These are phyloP conservation scores for Pseudogymnoascus sp. DNA, from an alignment of 2,329 filamentous ascomycete species.

Conservation along the genomic window DNA sequence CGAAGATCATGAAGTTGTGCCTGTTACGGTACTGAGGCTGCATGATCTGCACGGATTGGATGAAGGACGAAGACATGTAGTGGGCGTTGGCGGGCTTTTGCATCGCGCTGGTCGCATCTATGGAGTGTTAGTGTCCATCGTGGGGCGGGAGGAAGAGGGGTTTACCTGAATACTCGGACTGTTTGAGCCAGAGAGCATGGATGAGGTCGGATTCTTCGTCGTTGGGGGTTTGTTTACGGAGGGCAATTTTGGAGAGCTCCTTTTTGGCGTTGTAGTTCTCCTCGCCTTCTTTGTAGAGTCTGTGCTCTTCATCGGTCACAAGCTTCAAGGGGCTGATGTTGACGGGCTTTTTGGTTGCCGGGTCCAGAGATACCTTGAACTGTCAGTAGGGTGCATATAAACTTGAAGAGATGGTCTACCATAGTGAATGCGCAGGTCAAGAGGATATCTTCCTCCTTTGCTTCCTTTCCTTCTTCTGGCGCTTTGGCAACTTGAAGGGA, in stretches of 20 bases:
- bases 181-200: constrained; percentile 60
- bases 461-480: constrained; percentile 41
- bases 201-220: constrained; percentile 62
- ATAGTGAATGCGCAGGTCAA: constrained; percentile 69
- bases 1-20: constrained; percentile 69
- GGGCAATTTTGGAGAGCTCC: constrained; percentile 46
- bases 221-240: constrained; percentile 58
- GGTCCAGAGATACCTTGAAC: constrained; percentile 48
- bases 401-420: constrained; percentile 34
- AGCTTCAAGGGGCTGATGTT: constrained; percentile 50
- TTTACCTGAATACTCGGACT: constrained; percentile 50
- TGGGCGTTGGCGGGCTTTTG: constrained; percentile 48
- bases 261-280: constrained; percentile 59
- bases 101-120: constrained; percentile 44
- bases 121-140: background rate
- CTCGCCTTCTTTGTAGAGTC: constrained; percentile 53
- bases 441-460: constrained; percentile 51
- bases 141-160: background rate
- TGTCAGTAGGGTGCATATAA: background rate
- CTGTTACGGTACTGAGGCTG: constrained; percentile 62
- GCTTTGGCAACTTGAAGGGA: constrained; percentile 60
- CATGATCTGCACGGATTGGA: constrained; percentile 64
- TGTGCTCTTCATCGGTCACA: constrained; percentile 54
- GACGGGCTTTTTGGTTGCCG: constrained; percentile 56
- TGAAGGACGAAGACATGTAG: constrained; percentile 53